Percentiles rank a stretch among this genome's conserved stretches.
Conservation (phyloP, 2,329 filamentous ascomycete genomes). For the Ramularia endophylla region DNA sequence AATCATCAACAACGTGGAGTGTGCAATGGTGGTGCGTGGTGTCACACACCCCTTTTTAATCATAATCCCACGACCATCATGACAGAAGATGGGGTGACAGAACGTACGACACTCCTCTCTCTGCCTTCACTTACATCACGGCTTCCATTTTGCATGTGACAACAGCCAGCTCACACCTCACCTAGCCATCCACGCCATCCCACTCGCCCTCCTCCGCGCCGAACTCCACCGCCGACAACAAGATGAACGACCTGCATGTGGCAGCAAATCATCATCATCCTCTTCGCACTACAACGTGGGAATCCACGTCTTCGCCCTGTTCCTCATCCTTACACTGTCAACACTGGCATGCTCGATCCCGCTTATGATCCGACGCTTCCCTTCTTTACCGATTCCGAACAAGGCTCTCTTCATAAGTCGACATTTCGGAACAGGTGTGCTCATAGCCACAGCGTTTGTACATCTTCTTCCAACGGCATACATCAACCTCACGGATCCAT, state of each 20-base stretch:
- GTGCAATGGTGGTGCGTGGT: background rate
- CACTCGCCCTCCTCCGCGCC: conserved; percentile 37
- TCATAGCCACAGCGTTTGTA: conserved; percentile 53
- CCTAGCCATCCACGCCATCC: background rate
- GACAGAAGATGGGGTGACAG: conserved; percentile 12
- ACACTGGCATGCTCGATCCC: conserved; percentile 57
- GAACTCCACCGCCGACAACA: conserved; percentile 46
- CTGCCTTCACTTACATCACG: background rate
- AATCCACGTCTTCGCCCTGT: conserved; percentile 52
- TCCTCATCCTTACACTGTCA: conserved; percentile 52
- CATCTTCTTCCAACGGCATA: conserved; percentile 60
- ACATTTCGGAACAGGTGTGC: conserved; percentile 53
- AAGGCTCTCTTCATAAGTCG: conserved; percentile 54
- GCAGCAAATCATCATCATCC: conserved; percentile 30
- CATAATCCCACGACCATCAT: conserved; percentile 3
- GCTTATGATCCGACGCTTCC: conserved; percentile 54
- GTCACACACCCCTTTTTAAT: background rate
- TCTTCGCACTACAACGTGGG: conserved; percentile 50
- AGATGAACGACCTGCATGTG: conserved; percentile 46
- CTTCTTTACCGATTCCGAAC: conserved; percentile 53
- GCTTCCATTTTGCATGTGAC: background rate
- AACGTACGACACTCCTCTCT: conserved; percentile 6
- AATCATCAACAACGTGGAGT: background rate
- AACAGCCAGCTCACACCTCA: background rate
- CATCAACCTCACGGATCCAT: conserved; percentile 54